Evolutionary conservation across 257 asterid genomes (phyloP).

Genomic region (Dorcoceras hygrometricum): DNA sequence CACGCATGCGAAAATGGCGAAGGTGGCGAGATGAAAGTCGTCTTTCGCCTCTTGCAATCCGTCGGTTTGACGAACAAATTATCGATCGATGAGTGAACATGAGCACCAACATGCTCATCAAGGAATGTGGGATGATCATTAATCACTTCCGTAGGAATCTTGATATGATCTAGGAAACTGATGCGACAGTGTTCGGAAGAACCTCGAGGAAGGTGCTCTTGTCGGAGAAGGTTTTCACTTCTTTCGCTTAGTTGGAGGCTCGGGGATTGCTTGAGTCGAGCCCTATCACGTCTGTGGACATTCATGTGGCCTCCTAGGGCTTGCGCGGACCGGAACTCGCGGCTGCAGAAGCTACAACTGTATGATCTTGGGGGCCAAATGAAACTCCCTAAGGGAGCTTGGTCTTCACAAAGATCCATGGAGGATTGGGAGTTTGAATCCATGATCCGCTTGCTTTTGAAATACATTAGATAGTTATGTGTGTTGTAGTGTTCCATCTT

Average conservation of each 20-base stretch:
- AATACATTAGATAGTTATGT: too few relatives aligned
- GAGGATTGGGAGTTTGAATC: slow-evolving; percentile 17
- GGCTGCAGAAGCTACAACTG: slow-evolving; percentile 52
- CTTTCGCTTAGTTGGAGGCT: slow-evolving; percentile 5
- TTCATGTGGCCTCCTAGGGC: slow-evolving; percentile 85
- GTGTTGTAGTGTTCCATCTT: too few relatives aligned
- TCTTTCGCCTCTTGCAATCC: slow-evolving; percentile 35
- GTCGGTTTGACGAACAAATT: slow-evolving; percentile 6
- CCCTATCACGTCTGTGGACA: slow-evolving; percentile 70
- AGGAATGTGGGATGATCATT: neutral
- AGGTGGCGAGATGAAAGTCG: slow-evolving; percentile 4
- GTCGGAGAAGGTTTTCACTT: neutral
- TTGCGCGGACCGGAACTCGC: slow-evolving; percentile 66
- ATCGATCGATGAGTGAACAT: slow-evolving; percentile 29
- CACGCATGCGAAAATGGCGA: slow-evolving; percentile 20
- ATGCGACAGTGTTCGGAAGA: neutral
- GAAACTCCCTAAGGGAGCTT: slow-evolving; percentile 41
- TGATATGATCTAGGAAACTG: neutral
- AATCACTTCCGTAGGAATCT: neutral
- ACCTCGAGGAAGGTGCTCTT: neutral
- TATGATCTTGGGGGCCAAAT: slow-evolving; percentile 69
- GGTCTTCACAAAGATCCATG: slow-evolving; percentile 24
- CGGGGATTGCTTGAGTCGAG: slow-evolving; percentile 49
- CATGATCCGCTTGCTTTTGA: neutral
- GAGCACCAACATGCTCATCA: neutral